These are phyloP conservation scores for Agastache rugosa DNA, from an alignment of 257 asterid species.

Conservation along the genomic window DNA sequence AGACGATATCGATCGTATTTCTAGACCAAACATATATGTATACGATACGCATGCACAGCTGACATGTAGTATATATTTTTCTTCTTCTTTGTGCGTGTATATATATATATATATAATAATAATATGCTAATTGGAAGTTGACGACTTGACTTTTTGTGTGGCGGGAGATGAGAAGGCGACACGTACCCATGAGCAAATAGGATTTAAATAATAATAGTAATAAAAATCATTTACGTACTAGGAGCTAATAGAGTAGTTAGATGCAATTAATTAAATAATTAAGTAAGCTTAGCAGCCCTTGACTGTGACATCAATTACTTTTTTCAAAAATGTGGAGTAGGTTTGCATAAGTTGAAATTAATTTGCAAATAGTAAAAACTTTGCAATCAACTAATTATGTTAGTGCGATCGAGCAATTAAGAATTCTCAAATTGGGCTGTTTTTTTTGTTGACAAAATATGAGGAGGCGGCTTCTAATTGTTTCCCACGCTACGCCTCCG, in stretches of 20 bases:
- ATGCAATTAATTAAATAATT: not conserved
- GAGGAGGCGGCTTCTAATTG: not conserved
- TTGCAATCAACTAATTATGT: not conserved
- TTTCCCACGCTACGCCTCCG: not conserved
- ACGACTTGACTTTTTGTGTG: not conserved
- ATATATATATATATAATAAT: too few species aligned
- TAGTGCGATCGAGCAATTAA: not conserved
- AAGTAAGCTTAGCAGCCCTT: not conserved
- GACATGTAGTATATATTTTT: not conserved
- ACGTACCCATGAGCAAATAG: not conserved
- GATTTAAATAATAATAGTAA: not conserved
- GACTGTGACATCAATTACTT: not conserved
- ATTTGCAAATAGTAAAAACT: not conserved
- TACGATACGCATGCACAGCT: not conserved
- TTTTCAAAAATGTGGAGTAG: not conserved
- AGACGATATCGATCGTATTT: not conserved
- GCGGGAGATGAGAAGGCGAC: not conserved
- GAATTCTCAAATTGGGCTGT: not conserved
- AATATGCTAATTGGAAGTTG: not conserved
- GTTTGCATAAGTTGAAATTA: slow-evolving; percentile 3
- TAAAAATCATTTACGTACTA: not conserved
- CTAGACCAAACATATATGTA: not conserved
- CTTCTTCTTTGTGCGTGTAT: not conserved
- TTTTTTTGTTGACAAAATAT: not conserved
- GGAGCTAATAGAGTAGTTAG: not conserved